These are phyloP conservation scores for Naganishia cerealis DNA, from an alignment of 1,284 basidiomycete species.

Conservation along the genomic window DNA sequence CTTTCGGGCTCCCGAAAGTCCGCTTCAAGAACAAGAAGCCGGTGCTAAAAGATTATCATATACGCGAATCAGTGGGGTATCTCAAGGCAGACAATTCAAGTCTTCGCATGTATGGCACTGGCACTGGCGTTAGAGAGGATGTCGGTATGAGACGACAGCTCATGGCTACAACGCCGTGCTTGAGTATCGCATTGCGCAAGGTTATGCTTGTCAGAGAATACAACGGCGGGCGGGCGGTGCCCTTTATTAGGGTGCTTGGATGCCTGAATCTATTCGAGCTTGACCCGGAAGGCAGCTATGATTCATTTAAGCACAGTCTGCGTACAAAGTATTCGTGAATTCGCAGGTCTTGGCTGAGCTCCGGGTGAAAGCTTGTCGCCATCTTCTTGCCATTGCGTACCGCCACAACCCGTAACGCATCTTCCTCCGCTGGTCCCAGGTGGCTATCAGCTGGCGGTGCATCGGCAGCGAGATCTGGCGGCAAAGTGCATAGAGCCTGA, in stretches of 20 bases:
- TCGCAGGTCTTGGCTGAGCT: conserved; percentile 80
- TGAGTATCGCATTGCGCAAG: no score
- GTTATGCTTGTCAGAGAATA: no score
- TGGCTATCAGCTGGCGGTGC: conserved; percentile 47
- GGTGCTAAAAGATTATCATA: no score
- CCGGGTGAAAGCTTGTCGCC: conserved; percentile 91
- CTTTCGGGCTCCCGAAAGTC: no score
- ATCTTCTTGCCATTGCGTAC: conserved; percentile 80
- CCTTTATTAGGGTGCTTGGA: neutral
- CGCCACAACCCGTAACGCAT: conserved; percentile 74
- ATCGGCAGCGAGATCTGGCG: conserved; percentile 60
- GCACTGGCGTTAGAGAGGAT: no score
- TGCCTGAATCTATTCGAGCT: neutral
- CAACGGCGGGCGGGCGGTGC: no score
- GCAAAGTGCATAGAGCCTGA: conserved; percentile 66
- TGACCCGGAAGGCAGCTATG: neutral
- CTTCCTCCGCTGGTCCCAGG: conserved; percentile 45
- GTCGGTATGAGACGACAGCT: no score
- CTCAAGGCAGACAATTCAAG: no score
- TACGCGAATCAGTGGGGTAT: no score
- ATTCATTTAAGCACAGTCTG: conserved; percentile 15
- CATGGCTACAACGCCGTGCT: no score
- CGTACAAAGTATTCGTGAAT: conserved; percentile 83
- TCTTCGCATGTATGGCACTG: no score
- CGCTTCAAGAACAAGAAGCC: no score